Evolutionary conservation across 192 early-diverging fungal genomes (phyloP), one percentile per base, ranked within the genome.

Genomic region (Thamnidium elegans): DNA sequence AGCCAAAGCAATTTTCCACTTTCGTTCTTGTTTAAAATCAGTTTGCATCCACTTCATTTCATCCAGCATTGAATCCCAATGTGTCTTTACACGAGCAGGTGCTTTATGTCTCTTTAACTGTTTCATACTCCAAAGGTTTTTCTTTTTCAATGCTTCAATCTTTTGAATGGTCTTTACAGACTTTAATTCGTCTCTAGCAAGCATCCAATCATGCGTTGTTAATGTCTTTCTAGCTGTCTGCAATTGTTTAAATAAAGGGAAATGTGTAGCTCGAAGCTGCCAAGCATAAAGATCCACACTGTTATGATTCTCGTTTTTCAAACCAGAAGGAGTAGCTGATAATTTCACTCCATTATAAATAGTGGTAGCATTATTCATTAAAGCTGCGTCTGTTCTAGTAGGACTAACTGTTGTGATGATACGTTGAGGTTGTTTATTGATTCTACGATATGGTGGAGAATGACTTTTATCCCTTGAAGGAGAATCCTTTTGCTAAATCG

Each of bases 21-120:
- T 82, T 48, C 87, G 71, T 62, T 95, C 93, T 62, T 94, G 84
- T 54, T 83, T 83, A 72, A 91, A 94, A 54, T 95, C 93, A 23
- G 81, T 84, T 26, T 80, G 78, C 69, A 87, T 77, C 93, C 92
- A 95, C 76, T 81, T 81, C 90, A 92, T 87, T 63, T 94, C 91
- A 50, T 89, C 88, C 43, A 94, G 61, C 32, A 94, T 69, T 42
- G 73, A 79, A 75, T 94, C 92, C 89, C 89, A 89, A 31, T 90
- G 86, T 0, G 86, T 85, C 39, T 85, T 83, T 15, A 64, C 73
- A 31, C 87, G 69, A 7, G 74, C 59, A 32, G 87, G 86, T 3
- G 78, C 76, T 7, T 67, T 74, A 47, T 86, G 84, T 19, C 79
- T 83, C 67, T 87, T 87, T 14, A 91, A 67, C 67, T 94, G 92